Evolutionary conservation across 257 asterid genomes (phyloP).

Genomic region (Solanum megistacrolobum): DNA sequence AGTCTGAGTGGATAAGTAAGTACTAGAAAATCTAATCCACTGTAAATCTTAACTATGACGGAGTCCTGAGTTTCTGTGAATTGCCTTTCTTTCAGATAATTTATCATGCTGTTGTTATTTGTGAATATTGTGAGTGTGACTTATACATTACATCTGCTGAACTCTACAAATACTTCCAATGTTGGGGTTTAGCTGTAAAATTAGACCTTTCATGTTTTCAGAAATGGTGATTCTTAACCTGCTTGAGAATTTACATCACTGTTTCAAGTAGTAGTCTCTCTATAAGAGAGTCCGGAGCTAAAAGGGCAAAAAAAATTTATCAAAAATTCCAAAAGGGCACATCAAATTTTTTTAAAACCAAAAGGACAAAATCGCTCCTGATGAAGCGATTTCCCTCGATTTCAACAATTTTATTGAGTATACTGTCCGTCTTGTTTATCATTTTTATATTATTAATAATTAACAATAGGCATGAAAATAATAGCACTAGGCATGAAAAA

Average conservation of each 20-base stretch:
- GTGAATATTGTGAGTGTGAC: not conserved
- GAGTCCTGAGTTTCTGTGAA: not conserved
- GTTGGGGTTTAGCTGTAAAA: not conserved
- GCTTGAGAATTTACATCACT: not conserved
- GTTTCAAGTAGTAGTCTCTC: not conserved
- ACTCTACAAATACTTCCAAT: not conserved
- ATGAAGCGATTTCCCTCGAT: too few species aligned
- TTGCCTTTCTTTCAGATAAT: not conserved
- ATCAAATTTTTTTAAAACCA: too few species aligned
- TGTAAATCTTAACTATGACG: not conserved
- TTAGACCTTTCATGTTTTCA: not conserved
- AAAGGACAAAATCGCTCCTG: too few species aligned
- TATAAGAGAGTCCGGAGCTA: too few species aligned
- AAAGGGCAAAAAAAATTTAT: too few species aligned
- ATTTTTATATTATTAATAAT: too few species aligned
- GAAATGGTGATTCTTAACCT: not conserved
- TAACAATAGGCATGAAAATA: too few species aligned
- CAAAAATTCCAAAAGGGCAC: too few species aligned
- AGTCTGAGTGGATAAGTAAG: not conserved
- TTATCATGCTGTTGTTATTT: not conserved
- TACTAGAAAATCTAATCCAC: not conserved
- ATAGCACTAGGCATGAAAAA: too few species aligned
- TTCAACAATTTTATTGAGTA: too few species aligned
- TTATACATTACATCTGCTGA: not conserved
- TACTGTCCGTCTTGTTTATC: too few species aligned